A percentile compares a stretch with the other conserved stretches of the same genome.
These are phyloP conservation scores for Rosa rugosa DNA, from an alignment of 306 rosid genomes.

Conservation along the genomic window DNA sequence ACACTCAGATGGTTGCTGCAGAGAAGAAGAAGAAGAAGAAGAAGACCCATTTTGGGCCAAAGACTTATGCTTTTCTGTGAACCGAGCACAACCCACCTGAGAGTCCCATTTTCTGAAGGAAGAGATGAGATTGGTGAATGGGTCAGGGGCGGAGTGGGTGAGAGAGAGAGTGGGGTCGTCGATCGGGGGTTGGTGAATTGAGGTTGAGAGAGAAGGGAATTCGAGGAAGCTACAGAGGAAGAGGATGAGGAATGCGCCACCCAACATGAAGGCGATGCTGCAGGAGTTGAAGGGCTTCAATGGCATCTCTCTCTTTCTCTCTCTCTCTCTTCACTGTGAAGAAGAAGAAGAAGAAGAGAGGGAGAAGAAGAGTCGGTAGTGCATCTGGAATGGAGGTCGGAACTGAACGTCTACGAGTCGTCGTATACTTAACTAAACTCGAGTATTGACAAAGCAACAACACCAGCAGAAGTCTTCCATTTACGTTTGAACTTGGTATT, in stretches of 20 bases:
- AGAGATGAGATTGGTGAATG: constrained; percentile 59
- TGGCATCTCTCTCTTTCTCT: constrained; percentile 42
- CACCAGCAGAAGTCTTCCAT: background rate
- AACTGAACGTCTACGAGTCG: background rate
- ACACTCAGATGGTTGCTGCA: constrained; percentile 52
- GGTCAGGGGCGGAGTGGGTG: constrained; percentile 19
- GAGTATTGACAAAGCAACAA: background rate
- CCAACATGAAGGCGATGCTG: constrained; percentile 49
- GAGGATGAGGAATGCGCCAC: constrained; percentile 55
- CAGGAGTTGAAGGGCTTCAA: constrained; percentile 50
- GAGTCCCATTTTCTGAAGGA: constrained; percentile 84
- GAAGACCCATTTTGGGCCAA: constrained; percentile 30
- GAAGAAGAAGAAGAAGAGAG: constrained; percentile 17
- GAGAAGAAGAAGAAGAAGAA: constrained; percentile 34
- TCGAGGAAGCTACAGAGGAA: constrained; percentile 61
- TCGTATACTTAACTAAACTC: too few relatives aligned
- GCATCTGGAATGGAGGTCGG: background rate
- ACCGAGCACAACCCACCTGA: constrained; percentile 62
- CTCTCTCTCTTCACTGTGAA: background rate
- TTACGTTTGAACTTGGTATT: background rate
- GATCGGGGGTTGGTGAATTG: constrained; percentile 28
- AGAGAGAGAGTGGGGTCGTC: constrained; percentile 16
- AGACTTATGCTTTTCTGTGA: constrained; percentile 42
- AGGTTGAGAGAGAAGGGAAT: constrained; percentile 52
- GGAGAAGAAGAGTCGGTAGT: background rate